Evolutionary conservation across 176 grass and related monocot genomes (phyloP).

Genomic region (Cocos nucifera): DNA sequence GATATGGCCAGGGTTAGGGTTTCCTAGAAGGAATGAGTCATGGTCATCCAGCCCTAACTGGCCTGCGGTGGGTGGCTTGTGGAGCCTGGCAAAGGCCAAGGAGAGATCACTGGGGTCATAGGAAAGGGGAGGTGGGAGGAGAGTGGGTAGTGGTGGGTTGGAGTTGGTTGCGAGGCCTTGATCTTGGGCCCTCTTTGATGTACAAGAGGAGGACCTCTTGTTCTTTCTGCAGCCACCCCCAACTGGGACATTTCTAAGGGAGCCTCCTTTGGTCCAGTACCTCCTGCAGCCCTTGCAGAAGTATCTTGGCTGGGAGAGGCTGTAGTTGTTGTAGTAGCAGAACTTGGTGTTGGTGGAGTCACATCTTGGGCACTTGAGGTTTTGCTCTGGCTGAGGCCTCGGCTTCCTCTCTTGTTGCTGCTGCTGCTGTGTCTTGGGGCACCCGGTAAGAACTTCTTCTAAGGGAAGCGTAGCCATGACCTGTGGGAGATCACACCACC

Average conservation of each 20-base stretch:
- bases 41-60: constrained; percentile 4
- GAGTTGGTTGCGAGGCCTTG: constrained; percentile 1
- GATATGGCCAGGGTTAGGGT: not conserved
- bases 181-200: constrained; percentile 1
- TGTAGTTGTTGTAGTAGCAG: constrained; percentile 99
- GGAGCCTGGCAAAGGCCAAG: constrained; percentile 7
- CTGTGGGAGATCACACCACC: not conserved
- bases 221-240: constrained; percentile 25
- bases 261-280: constrained; percentile 24
- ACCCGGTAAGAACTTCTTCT: not conserved
- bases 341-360: constrained; percentile 93
- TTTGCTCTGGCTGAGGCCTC: constrained; percentile 15
- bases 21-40: not conserved
- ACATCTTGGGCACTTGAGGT: constrained; percentile 80
- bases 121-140: not conserved
- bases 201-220: not conserved
- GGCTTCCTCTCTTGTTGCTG: not conserved
- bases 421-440: constrained; percentile 7
- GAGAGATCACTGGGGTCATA: constrained; percentile 21
- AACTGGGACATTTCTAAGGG: constrained; percentile 21
- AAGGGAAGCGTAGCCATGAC: constrained; percentile 1
- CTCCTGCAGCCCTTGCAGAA: constrained; percentile 23
- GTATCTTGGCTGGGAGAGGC: constrained; percentile 65
- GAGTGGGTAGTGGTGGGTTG: not conserved
- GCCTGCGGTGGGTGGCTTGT: not conserved